Conservation (phyloP, 805 yeast species). For the Yamadazyma phyllophila region DNA sequence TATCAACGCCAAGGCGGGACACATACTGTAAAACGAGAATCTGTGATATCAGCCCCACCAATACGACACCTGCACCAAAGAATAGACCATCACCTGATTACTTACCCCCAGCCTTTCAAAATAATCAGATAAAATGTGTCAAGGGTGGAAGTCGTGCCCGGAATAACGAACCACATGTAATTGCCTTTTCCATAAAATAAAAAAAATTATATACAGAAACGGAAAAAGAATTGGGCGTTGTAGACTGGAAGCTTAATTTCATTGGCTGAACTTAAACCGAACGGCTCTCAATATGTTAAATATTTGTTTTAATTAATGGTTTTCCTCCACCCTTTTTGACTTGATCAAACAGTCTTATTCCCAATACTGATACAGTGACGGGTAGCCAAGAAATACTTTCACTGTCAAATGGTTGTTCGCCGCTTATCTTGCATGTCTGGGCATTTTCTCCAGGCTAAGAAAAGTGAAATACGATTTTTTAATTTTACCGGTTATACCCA, state of each 20-base stretch:
- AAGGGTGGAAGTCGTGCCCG: not conserved
- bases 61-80: no score
- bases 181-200: not conserved
- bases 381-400: not conserved
- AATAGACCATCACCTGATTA: no score
- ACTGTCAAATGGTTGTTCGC: not conserved
- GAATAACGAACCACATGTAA: not conserved
- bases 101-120: no score
- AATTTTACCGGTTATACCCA: not conserved
- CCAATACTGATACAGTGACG: not conserved
- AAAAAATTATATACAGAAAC: not conserved
- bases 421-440: not conserved
- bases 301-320: not conserved
- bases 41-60: no score
- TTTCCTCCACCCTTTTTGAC: not conserved
- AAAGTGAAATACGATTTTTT: not conserved
- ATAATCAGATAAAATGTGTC: no score
- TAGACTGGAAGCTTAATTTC: not conserved
- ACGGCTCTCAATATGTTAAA: constrained; percentile 1
- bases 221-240: not conserved
- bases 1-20: not conserved
- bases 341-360: not conserved
- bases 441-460: not conserved
- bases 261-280: constrained; percentile 1
- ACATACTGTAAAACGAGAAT: no score